These are phyloP conservation scores for Candida gorgasii DNA, from an alignment of 805 yeast genomes.

Conservation along the genomic window DNA sequence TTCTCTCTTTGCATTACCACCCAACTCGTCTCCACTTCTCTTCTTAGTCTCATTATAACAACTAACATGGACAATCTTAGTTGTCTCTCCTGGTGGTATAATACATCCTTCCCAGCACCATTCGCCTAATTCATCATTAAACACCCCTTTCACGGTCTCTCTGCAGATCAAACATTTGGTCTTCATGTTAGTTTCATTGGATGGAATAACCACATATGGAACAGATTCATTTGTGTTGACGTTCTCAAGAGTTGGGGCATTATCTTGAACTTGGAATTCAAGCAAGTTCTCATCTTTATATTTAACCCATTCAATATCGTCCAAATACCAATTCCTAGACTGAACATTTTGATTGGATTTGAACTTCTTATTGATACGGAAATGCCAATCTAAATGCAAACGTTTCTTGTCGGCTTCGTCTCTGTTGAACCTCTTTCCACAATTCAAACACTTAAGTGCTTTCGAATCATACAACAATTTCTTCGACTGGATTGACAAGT, in stretches of 20 bases:
- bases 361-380: constrained; percentile 80
- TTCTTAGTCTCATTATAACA: constrained; percentile 41
- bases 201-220: constrained; percentile 64
- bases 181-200: constrained; percentile 56
- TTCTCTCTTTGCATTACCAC: constrained; percentile 13
- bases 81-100: constrained; percentile 35
- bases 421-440: constrained; percentile 82
- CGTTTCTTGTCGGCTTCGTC: constrained; percentile 51
- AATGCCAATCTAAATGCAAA: constrained; percentile 93
- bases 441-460: constrained; percentile 81
- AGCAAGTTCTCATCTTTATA: constrained; percentile 65
- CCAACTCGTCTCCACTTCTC: constrained; percentile 29
- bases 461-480: constrained; percentile 53
- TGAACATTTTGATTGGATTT: constrained; percentile 48
- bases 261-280: constrained; percentile 28
- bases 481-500: constrained; percentile 23
- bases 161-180: constrained; percentile 44
- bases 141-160: constrained; percentile 43
- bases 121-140: constrained; percentile 46
- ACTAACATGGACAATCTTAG: constrained; percentile 39
- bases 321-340: constrained; percentile 80
- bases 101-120: constrained; percentile 47
- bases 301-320: constrained; percentile 67
- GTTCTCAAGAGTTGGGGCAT: constrained; percentile 1
- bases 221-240: constrained; percentile 8